Evolutionary conservation across 768 basidiomycete genomes (phyloP).

Genomic region (Pleurotus pulmonarius): DNA sequence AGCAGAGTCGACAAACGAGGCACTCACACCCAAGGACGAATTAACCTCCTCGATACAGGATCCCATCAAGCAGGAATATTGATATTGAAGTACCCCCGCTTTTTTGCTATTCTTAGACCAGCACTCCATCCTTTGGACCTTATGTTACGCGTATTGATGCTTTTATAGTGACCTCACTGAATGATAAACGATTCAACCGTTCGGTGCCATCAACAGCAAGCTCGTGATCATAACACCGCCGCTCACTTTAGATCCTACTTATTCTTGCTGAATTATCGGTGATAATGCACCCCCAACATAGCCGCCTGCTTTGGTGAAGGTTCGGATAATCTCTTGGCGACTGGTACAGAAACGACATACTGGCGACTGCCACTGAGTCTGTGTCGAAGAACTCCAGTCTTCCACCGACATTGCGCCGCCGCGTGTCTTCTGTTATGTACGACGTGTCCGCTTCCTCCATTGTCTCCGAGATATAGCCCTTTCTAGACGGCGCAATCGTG

Average conservation of each 20-base stretch:
- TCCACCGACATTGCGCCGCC: slow-evolving; percentile 2
- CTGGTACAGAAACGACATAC: neutral
- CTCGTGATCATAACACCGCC: too few species aligned
- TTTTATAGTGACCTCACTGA: slow-evolving; percentile 1
- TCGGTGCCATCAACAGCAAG: too few species aligned
- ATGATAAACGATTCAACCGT: neutral
- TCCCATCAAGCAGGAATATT: neutral
- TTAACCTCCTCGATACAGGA: neutral
- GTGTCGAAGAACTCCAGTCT: neutral
- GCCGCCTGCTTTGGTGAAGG: neutral
- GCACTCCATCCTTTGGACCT: neutral
- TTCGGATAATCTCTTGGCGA: slow-evolving; percentile 7
- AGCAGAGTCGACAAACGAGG: neutral
- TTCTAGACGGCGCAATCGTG: slow-evolving; percentile 1
- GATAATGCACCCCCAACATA: too few species aligned
- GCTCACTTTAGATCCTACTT: too few species aligned
- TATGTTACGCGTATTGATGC: slow-evolving; percentile 1
- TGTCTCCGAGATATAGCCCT: slow-evolving; percentile 8
- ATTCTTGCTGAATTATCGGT: too few species aligned
- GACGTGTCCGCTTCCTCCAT: neutral
- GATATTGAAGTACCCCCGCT: neutral
- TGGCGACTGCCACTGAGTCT: too few species aligned
- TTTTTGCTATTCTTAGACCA: neutral
- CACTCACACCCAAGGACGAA: neutral
- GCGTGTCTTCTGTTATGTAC: neutral